Conservation (phyloP, 345 rosid genomes). For the Corchorus capsularis region DNA sequence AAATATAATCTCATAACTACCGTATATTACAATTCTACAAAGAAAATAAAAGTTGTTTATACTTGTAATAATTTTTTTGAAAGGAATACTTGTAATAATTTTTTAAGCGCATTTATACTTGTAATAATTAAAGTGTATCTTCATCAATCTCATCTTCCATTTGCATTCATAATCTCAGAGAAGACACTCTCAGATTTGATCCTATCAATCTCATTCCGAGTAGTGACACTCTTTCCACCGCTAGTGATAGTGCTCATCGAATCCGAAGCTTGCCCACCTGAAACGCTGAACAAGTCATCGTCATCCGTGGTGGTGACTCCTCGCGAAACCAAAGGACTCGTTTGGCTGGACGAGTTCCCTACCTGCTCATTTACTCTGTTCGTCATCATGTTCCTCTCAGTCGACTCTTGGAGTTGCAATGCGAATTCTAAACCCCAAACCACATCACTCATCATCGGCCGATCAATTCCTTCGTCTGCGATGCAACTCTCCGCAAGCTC, state of each 20-base stretch:
- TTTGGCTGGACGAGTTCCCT: neutral
- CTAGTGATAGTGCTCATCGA: slow-evolving; percentile 27
- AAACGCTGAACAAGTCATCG: slow-evolving; percentile 26
- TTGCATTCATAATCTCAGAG: slow-evolving; percentile 31
- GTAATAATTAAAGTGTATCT: no score
- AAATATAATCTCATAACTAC: no score
- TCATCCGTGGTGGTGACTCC: slow-evolving; percentile 15
- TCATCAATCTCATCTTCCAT: slow-evolving; percentile 27
- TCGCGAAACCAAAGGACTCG: neutral
- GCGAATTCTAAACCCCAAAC: slow-evolving; percentile 19
- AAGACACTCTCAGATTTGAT: slow-evolving; percentile 26
- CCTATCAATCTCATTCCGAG: neutral
- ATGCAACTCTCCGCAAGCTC: slow-evolving; percentile 8
- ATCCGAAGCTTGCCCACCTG: neutral
- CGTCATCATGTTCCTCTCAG: neutral
- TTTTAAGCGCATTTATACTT: no score
- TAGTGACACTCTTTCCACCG: slow-evolving; percentile 7
- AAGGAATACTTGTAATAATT: no score
- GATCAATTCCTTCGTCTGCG: neutral
- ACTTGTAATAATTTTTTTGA: no score
- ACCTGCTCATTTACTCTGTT: neutral
- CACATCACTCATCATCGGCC: slow-evolving; percentile 10
- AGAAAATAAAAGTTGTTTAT: no score
- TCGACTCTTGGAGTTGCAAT: slow-evolving; percentile 5
- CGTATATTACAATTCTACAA: no score